Conservation (phyloP, 768 basidiomycete genomes). For the Trametes cinnabarina region DNA sequence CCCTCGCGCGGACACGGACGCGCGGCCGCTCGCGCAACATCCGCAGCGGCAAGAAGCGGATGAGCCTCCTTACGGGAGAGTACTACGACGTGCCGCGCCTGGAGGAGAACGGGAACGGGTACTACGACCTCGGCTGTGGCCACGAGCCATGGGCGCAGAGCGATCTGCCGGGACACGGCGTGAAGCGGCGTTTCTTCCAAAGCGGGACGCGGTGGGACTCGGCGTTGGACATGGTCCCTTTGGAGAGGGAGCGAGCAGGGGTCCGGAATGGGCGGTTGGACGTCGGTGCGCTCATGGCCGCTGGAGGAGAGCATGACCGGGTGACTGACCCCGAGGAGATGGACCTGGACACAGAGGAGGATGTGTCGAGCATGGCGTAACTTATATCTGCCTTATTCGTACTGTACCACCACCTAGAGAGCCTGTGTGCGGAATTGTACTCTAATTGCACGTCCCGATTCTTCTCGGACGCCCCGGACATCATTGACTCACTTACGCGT, state of each 20-base stretch:
- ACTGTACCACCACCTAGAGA: neutral
- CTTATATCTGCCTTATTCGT: constrained; percentile 2
- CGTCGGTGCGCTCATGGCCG: constrained; percentile 19
- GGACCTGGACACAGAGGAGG: constrained; percentile 17
- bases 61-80: constrained; percentile 67
- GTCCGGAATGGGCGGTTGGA: neutral
- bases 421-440: too few species aligned
- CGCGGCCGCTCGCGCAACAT: constrained; percentile 22
- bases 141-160: constrained; percentile 13
- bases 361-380: constrained; percentile 1
- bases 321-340: constrained; percentile 8
- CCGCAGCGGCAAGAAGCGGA: constrained; percentile 47
- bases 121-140: constrained; percentile 27
- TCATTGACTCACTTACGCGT: too few species aligned
- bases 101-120: constrained; percentile 41
- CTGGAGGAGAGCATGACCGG: constrained; percentile 16
- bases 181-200: constrained; percentile 56
- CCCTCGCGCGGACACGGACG: constrained; percentile 23
- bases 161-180: neutral
- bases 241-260: constrained; percentile 15
- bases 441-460: too few species aligned
- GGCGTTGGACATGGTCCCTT: constrained; percentile 15
- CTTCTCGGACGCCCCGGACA: too few species aligned
- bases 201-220: constrained; percentile 40
- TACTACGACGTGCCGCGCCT: constrained; percentile 50